Base-by-base conservation (phyloP, 1,284 basidiomycete genomes). In the Neolentinus lepideus region DNA sequence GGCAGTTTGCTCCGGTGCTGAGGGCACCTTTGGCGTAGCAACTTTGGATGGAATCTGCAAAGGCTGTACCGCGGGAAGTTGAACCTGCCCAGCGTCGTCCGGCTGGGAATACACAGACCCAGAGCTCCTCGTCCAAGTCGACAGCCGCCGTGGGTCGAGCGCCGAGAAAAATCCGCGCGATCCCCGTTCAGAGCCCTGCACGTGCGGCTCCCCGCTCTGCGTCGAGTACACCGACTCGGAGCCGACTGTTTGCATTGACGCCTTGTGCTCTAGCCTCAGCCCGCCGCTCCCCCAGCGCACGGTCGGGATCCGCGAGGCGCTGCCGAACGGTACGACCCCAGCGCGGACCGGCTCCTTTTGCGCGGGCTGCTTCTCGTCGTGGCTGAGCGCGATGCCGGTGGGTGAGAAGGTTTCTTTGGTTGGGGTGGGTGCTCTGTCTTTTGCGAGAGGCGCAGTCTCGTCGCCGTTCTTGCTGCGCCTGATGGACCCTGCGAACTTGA, bases 181-280 rank as follows among this genome's bases (percentile, higher is more conserved):
- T 53, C 63, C 63, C 24, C 61, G 60, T 35, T 68, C 66, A 21
- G 29, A 31, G 29, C 29, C 29, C 12, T 31, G 29, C 29, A 43
- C 19, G 19, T 43, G 38, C n/a, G 38, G 38, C 51, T 69, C 70
- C 10, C 66, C 69, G 55, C 67, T 72, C 57, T 64, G 66, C 11
- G 61, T 64, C 21, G 70, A 72, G 54, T 70, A 71, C 27, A 59
- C 58, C 10, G 70, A 71, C n/a, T 57, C 61, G 10, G 67, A 62
- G 58, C 68, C 69, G 47, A 66, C 57, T 16, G 38, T 43, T 6
- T n/a, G 38, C 6, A 63, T 62, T 1, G 69, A 68, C 16, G 61
- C 60, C 57, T 64, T 65, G 38, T 66, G 66, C n/a, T 51, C 52
- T 12, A 66, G 58, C 19, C 24, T 4, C 12, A 43, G 12, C 38